phyloP scores from a whole-genome alignment of 2,329 filamentous ascomycete genomes.

The Tolypocladium paradoxum region DNA sequence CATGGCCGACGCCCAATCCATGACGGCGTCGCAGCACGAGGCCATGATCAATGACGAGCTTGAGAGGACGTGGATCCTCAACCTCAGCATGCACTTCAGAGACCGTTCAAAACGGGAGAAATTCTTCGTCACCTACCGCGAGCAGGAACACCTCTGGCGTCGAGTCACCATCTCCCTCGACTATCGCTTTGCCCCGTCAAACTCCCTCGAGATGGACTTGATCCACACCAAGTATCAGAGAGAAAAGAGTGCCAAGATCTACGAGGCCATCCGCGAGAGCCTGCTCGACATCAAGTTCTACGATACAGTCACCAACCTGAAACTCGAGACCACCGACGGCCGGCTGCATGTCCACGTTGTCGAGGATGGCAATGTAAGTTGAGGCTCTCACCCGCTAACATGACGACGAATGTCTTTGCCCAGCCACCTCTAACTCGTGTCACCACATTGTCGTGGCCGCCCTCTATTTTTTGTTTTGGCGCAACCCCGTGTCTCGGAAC shows the following conservation, averaged over 20 bases:
- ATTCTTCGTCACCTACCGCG: conserved; percentile 92
- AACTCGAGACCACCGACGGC: conserved; percentile 78
- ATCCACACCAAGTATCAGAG: conserved; percentile 69
- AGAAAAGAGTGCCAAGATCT: conserved; percentile 87
- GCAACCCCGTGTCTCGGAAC: background rate
- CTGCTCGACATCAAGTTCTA: conserved; percentile 93
- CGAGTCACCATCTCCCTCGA: conserved; percentile 89
- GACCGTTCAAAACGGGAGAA: conserved; percentile 91
- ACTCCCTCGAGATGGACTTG: conserved; percentile 79
- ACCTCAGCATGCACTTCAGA: conserved; percentile 95
- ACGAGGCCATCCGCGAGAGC: conserved; percentile 87
- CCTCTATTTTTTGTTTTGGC: background rate
- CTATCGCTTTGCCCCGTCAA: conserved; percentile 68
- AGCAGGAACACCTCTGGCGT: conserved; percentile 68
- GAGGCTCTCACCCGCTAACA: background rate
- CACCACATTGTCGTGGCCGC: background rate
- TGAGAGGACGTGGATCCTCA: conserved; percentile 86
- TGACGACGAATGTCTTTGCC: background rate
- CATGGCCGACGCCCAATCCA: conserved; percentile 32
- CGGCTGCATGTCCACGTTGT: conserved; percentile 92
- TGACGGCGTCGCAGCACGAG: conserved; percentile 46
- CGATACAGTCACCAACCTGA: conserved; percentile 89
- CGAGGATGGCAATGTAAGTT: conserved; percentile 73
- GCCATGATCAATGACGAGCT: conserved; percentile 67
- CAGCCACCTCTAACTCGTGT: background rate